These are phyloP conservation scores for Hypoxylon sp. DNA, from an alignment of 2,329 filamentous ascomycete species.

Conservation along the genomic window DNA sequence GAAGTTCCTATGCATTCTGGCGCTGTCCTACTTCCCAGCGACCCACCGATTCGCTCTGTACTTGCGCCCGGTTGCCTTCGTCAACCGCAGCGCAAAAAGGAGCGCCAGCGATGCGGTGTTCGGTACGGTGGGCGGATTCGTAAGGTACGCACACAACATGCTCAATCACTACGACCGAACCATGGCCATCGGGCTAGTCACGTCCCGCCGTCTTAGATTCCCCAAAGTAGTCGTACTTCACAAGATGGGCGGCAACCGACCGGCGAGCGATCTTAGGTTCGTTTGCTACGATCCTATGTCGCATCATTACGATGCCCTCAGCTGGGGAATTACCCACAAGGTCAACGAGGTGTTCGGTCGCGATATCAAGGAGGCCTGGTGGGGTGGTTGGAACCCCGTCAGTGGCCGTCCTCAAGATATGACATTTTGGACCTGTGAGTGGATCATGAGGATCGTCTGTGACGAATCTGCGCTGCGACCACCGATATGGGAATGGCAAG, in stretches of 20 bases:
- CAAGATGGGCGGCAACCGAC: background rate
- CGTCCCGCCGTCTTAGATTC: background rate
- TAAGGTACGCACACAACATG: background rate
- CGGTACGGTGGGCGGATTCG: background rate
- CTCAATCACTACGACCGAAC: background rate
- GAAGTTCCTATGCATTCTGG: background rate
- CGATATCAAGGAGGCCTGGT: background rate
- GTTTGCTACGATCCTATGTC: background rate
- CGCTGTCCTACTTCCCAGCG: background rate
- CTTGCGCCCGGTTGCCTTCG: background rate
- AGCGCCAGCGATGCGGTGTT: background rate
- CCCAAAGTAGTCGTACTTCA: background rate
- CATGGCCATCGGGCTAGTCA: background rate
- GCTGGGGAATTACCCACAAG: background rate
- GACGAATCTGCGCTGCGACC: too few relatives aligned
- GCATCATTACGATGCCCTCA: too few relatives aligned
- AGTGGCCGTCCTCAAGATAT: background rate
- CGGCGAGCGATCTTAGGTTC: background rate
- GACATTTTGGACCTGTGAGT: background rate
- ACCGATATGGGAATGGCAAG: background rate
- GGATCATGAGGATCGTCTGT: background rate
- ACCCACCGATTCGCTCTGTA: background rate
- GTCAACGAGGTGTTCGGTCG: background rate
- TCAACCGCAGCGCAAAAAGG: background rate
- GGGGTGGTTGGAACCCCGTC: background rate